A percentile compares a stretch with the other conserved stretches of the same genome.
Evolutionary conservation across 1,139 yeast genomes (phyloP).

Genomic region (Protomyces arabidopsidicola): DNA sequence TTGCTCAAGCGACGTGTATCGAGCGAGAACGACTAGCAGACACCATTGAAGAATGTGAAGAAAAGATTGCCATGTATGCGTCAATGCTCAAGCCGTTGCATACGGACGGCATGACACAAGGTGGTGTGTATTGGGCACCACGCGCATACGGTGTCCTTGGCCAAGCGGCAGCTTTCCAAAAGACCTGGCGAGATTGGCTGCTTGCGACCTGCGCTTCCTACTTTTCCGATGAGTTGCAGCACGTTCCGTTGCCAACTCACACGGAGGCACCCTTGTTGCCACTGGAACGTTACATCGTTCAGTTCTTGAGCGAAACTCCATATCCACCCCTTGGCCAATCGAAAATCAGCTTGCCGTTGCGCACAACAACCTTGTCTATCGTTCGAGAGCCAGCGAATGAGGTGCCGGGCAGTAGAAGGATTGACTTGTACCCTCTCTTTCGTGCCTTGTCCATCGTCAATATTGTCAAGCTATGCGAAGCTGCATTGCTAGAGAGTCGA

Average conservation of each 20-base stretch:
- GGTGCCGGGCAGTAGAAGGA: constrained; percentile 31
- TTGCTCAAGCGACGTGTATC: neutral
- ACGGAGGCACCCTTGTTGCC: constrained; percentile 26
- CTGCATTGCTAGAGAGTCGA: constrained; percentile 31
- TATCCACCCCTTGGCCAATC: constrained; percentile 1
- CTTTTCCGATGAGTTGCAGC: constrained; percentile 25
- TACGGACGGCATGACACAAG: constrained; percentile 28
- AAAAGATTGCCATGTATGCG: constrained; percentile 29
- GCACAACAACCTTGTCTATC: constrained; percentile 26
- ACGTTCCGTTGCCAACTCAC: neutral
- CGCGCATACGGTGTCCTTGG: constrained; percentile 32
- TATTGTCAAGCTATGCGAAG: constrained; percentile 30
- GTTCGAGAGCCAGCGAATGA: constrained; percentile 29
- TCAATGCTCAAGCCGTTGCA: constrained; percentile 30
- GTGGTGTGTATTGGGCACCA: constrained; percentile 31
- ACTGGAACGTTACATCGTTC: constrained; percentile 31
- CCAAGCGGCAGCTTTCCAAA: constrained; percentile 22
- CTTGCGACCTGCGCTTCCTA: constrained; percentile 25
- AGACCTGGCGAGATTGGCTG: constrained; percentile 32
- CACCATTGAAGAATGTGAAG: constrained; percentile 26
- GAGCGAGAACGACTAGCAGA: constrained; percentile 5
- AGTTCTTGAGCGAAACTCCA: constrained; percentile 27
- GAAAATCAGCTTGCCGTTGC: constrained; percentile 8
- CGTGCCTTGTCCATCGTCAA: constrained; percentile 29
- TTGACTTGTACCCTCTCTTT: constrained; percentile 32